These are phyloP conservation scores for Crithidia sp. DNA, from an alignment of 208 protist species.

Conservation along the genomic window DNA sequence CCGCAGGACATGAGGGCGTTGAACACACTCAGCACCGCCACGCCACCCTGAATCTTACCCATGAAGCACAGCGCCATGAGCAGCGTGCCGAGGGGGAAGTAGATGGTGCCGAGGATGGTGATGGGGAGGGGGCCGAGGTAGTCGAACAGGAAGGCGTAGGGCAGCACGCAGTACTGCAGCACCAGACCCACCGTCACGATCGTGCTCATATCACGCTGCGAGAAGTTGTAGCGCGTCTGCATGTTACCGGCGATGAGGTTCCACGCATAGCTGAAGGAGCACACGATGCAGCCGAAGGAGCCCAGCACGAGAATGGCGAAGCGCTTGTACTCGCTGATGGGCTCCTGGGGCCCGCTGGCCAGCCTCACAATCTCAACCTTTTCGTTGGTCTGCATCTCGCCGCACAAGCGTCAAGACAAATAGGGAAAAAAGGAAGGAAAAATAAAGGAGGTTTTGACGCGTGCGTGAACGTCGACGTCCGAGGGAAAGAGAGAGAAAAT, in stretches of 20 bases:
- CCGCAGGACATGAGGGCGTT: constrained; percentile 36
- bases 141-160: constrained; percentile 59
- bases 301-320: constrained; percentile 42
- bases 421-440: too few relatives aligned
- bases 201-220: constrained; percentile 57
- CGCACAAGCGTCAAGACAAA: too few relatives aligned
- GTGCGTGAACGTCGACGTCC: too few relatives aligned
- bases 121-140: constrained; percentile 50
- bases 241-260: constrained; percentile 49
- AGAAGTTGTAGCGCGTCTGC: constrained; percentile 48
- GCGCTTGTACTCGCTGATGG: constrained; percentile 40
- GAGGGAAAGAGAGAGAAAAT: too few relatives aligned
- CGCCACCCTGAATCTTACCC: constrained; percentile 38
- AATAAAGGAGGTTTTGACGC: too few relatives aligned
- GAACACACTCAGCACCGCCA: constrained; percentile 40
- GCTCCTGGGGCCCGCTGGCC: constrained; percentile 27
- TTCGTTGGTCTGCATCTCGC: constrained; percentile 18
- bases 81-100: constrained; percentile 37
- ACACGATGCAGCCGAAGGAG: constrained; percentile 45
- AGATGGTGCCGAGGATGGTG: constrained; percentile 32
- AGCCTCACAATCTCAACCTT: constrained; percentile 33
- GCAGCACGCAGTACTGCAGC: constrained; percentile 41
- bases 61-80: constrained; percentile 51
- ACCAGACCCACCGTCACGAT: constrained; percentile 54
- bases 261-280: constrained; percentile 54